Evolutionary conservation across 176 grass and related monocot genomes (phyloP).

Genomic region (Oryza australiensis): DNA sequence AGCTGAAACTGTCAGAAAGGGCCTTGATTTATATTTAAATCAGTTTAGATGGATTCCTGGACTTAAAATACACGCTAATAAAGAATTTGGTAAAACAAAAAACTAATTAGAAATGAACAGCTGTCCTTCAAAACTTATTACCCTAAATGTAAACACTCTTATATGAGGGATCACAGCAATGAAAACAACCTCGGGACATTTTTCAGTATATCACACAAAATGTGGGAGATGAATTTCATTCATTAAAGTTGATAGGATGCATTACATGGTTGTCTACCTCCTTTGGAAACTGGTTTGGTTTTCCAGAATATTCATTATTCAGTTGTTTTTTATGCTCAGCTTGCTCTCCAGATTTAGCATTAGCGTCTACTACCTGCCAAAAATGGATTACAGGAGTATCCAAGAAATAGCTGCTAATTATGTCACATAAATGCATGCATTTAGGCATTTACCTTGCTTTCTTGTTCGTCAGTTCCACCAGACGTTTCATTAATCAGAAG

Average conservation of each 20-base stretch:
- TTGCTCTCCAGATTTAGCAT: conserved; percentile 41
- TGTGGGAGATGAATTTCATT: conserved; percentile 20
- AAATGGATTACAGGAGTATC: conserved; percentile 47
- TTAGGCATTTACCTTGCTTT: conserved; percentile 67
- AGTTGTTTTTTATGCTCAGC: conserved; percentile 41
- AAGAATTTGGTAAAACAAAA: not conserved
- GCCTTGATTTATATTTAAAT: not conserved
- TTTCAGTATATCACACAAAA: not conserved
- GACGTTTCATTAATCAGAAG: conserved; percentile 50
- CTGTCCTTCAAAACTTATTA: not conserved
- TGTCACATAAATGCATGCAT: conserved; percentile 28
- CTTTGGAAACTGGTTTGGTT: conserved; percentile 34
- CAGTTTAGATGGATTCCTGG: not conserved
- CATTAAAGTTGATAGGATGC: conserved; percentile 26
- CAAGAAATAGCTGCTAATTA: conserved; percentile 34
- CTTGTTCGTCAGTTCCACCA: conserved; percentile 42
- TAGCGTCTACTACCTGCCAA: conserved; percentile 55
- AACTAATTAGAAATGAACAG: conserved; percentile 10
- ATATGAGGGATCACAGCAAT: conserved; percentile 1
- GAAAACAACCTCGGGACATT: not conserved
- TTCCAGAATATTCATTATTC: conserved; percentile 46
- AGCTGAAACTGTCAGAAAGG: conserved; percentile 22
- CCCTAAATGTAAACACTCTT: conserved; percentile 1
- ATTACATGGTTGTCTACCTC: conserved; percentile 33
- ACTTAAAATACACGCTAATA: not conserved